Percentiles rank a stretch among this genome's conserved stretches.
Evolutionary conservation across 768 basidiomycete genomes (phyloP).

Genomic region (Hericium coralloides): DNA sequence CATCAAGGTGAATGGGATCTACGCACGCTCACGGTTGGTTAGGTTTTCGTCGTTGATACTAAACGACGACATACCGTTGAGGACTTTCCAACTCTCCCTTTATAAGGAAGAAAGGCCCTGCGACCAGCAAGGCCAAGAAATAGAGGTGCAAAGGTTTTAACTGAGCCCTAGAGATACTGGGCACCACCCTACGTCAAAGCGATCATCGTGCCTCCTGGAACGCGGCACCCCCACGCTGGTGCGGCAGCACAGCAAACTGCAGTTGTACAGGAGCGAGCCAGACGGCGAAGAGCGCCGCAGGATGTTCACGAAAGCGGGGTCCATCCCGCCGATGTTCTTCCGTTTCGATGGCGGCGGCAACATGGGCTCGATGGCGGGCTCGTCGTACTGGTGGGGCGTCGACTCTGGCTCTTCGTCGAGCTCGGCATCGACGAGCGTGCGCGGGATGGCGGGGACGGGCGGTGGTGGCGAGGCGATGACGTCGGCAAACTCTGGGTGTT

Average conservation of each 20-base stretch:
- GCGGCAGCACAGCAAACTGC: constrained; percentile 50
- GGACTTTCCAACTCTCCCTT: constrained; percentile 22
- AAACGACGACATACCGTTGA: constrained; percentile 24
- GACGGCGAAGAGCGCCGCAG: constrained; percentile 46
- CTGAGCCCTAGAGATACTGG: constrained; percentile 31
- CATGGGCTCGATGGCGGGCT: constrained; percentile 22
- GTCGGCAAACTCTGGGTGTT: constrained; percentile 10
- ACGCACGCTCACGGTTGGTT: not conserved
- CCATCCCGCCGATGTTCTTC: constrained; percentile 78
- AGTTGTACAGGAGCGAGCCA: constrained; percentile 32
- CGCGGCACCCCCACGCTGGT: constrained; percentile 60
- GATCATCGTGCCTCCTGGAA: constrained; percentile 65
- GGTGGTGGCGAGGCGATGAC: constrained; percentile 10
- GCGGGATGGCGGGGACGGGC: constrained; percentile 5
- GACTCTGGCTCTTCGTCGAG: not conserved
- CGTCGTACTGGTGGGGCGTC: constrained; percentile 20
- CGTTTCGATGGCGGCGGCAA: constrained; percentile 43
- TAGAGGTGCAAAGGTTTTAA: constrained; percentile 31
- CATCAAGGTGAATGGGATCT: constrained; percentile 27
- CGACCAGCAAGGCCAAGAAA: constrained; percentile 31
- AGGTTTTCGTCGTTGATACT: too few relatives aligned
- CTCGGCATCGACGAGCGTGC: constrained; percentile 12
- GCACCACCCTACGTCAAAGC: too few relatives aligned
- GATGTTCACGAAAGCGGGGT: constrained; percentile 75
- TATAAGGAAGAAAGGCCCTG: constrained; percentile 28